Evolutionary conservation across 2,329 filamentous ascomycete species (phyloP).

Genomic region (Ploettnerulaceae sp.): DNA sequence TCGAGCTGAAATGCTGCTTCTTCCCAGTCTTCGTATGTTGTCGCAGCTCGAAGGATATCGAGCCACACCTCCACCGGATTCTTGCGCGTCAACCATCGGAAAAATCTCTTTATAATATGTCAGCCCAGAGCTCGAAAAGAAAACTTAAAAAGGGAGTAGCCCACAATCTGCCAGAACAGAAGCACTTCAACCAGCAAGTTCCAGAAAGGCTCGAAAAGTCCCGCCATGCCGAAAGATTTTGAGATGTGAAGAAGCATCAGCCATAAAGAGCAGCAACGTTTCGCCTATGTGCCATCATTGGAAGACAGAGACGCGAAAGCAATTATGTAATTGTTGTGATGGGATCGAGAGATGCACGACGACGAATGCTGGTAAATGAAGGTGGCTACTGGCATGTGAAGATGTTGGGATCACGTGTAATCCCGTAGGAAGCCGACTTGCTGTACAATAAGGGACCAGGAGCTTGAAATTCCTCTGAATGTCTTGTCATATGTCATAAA

Average conservation of each 20-base stretch:
- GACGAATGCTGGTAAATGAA: too few species aligned
- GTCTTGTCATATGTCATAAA: too few species aligned
- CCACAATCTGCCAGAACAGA: conserved; percentile 24
- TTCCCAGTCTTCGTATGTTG: conserved; percentile 80
- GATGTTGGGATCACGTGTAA: too few species aligned
- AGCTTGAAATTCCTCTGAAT: too few species aligned
- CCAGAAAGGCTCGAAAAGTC: conserved; percentile 42
- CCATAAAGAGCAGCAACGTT: too few species aligned
- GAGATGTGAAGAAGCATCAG: not conserved
- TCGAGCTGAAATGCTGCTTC: conserved; percentile 80
- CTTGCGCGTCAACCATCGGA: conserved; percentile 61
- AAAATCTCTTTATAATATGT: conserved; percentile 52
- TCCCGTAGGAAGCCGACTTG: too few species aligned
- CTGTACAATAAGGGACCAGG: too few species aligned
- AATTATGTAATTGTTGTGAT: too few species aligned
- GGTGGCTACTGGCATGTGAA: too few species aligned
- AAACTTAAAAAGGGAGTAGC: not conserved
- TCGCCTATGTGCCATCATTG: too few species aligned
- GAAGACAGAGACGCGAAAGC: too few species aligned
- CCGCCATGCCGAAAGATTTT: conserved; percentile 21
- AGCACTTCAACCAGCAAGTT: conserved; percentile 42
- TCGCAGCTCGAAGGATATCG: conserved; percentile 59
- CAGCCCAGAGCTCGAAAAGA: not conserved
- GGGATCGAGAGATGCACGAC: too few species aligned
- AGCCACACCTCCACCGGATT: conserved; percentile 62